Evolutionary conservation across 768 basidiomycete genomes (phyloP).

Genomic region (Grammothele lineata): DNA sequence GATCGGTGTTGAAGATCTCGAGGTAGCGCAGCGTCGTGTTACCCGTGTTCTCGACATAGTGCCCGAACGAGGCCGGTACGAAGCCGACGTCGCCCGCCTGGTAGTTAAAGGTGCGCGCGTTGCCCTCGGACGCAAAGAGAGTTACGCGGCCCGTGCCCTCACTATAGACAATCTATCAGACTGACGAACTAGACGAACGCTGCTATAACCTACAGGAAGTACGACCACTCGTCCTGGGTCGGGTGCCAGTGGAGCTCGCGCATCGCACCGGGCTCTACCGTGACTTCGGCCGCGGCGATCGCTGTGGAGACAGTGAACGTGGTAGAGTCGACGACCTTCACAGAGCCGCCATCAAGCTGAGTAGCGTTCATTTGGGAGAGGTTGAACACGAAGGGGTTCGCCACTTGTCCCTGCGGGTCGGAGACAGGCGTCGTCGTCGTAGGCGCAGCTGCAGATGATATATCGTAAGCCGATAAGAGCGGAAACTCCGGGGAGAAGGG

Average conservation of each 20-base stretch:
- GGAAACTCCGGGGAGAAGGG: too few relatives aligned
- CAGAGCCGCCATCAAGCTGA: conserved; percentile 47
- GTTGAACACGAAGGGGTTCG: conserved; percentile 50
- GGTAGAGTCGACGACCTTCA: conserved; percentile 55
- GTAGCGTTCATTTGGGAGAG: conserved; percentile 45
- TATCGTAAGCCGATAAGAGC: too few relatives aligned
- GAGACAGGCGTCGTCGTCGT: conserved; percentile 28
- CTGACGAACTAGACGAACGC: not conserved
- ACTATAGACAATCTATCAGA: conserved; percentile 21
- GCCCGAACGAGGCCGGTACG: conserved; percentile 27
- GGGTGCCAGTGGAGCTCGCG: conserved; percentile 55
- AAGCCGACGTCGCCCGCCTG: conserved; percentile 25
- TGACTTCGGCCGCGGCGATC: conserved; percentile 54
- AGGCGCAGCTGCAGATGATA: conserved; percentile 17
- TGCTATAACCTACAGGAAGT: conserved; percentile 34
- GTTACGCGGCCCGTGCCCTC: conserved; percentile 39
- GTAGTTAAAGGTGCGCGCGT: conserved; percentile 43
- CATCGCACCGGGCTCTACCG: conserved; percentile 57
- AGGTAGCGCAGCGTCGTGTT: conserved; percentile 53
- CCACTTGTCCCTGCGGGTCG: conserved; percentile 45
- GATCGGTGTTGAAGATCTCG: conserved; percentile 49
- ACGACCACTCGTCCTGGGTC: conserved; percentile 46
- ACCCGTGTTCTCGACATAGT: conserved; percentile 67
- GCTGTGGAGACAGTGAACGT: conserved; percentile 51
- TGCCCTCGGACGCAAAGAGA: conserved; percentile 35